Conservation (phyloP, 805 yeast species). For the Cyberlindnera bimundalis region DNA sequence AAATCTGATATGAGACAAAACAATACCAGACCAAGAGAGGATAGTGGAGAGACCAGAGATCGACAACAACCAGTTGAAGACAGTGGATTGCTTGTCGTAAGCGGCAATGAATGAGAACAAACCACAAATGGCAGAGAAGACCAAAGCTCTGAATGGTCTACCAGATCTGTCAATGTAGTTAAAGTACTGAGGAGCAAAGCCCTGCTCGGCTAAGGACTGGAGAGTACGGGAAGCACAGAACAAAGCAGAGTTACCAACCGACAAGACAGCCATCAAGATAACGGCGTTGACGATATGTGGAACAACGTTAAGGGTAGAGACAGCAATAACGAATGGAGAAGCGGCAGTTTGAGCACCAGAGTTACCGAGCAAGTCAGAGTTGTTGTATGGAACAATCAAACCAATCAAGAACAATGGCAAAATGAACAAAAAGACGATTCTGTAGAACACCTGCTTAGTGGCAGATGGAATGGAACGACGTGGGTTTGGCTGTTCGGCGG, state of each 20-base stretch:
- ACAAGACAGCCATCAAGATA: slow-evolving; percentile 65
- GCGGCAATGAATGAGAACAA: slow-evolving; percentile 66
- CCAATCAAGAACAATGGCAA: slow-evolving; percentile 52
- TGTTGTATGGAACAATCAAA: slow-evolving; percentile 57
- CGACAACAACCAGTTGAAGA: slow-evolving; percentile 62
- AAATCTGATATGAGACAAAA: slow-evolving; percentile 54
- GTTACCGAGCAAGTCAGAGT: slow-evolving; percentile 46
- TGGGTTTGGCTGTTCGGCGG: slow-evolving; percentile 60
- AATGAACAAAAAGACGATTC: slow-evolving; percentile 57
- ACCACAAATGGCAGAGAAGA: slow-evolving; percentile 50
- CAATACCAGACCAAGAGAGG: slow-evolving; percentile 61
- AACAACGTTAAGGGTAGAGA: slow-evolving; percentile 53
- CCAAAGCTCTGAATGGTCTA: slow-evolving; percentile 55
- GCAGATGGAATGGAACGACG: slow-evolving; percentile 61
- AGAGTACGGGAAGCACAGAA: slow-evolving; percentile 72
- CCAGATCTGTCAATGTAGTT: slow-evolving; percentile 55
- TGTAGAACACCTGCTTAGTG: slow-evolving; percentile 62
- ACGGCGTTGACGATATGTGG: slow-evolving; percentile 76
- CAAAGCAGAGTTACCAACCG: slow-evolving; percentile 75
- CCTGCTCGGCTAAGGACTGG: slow-evolving; percentile 66
- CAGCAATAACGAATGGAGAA: slow-evolving; percentile 76
- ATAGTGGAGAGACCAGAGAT: slow-evolving; percentile 59
- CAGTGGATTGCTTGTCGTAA: slow-evolving; percentile 51
- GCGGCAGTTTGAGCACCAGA: slow-evolving; percentile 51
- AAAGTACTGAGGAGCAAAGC: slow-evolving; percentile 55